Conservation (phyloP, 805 yeast species). For the Torulaspora indica region DNA sequence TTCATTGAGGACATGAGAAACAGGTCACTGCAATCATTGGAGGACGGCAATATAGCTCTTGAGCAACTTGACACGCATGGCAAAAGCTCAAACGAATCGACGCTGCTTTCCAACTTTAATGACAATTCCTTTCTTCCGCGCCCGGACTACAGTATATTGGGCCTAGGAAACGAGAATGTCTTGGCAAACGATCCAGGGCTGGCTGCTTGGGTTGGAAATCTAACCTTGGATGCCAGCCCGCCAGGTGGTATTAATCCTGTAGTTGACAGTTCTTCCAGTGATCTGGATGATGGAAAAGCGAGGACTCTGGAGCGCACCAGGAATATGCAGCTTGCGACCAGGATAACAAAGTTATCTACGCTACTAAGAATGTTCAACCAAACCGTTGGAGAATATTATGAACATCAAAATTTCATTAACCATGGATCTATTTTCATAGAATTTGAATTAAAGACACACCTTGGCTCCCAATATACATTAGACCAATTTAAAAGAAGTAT, state of each 20-base stretch:
- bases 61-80: constrained; percentile 1
- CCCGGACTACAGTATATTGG: constrained; percentile 10
- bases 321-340: constrained; percentile 17
- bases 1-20: constrained; percentile 13
- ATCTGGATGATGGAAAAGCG: background rate
- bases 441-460: constrained; percentile 20
- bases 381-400: constrained; percentile 28
- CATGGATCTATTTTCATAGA: constrained; percentile 23
- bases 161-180: background rate
- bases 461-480: background rate
- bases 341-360: constrained; percentile 17
- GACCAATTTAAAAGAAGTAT: constrained; percentile 3
- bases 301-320: background rate
- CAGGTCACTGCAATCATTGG: constrained; percentile 9
- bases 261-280: background rate
- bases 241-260: background rate
- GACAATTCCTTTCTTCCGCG: constrained; percentile 7
- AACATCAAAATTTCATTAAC: constrained; percentile 22
- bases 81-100: constrained; percentile 5
- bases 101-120: constrained; percentile 2
- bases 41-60: background rate
- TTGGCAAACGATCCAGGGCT: constrained; percentile 3
- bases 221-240: background rate
- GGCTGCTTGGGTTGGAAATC: background rate
- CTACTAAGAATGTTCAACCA: constrained; percentile 24